Conservation (phyloP, 306 rosid genomes). For the Casuarina glauca region DNA sequence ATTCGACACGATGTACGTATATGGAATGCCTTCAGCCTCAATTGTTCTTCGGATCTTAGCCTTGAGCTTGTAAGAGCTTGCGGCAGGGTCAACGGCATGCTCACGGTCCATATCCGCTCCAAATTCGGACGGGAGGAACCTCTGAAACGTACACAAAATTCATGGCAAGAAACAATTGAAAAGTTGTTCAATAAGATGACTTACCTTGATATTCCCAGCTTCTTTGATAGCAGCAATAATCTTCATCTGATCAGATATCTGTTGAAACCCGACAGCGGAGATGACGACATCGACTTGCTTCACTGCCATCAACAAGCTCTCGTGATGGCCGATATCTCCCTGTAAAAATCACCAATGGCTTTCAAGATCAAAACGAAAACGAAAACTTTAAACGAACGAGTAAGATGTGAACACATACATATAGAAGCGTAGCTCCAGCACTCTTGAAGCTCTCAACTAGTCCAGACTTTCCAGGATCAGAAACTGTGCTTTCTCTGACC, state of each 20-base stretch:
- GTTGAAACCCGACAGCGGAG: constrained; percentile 26
- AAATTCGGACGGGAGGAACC: constrained; percentile 49
- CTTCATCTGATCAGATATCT: constrained; percentile 31
- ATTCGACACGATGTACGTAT: constrained; percentile 15
- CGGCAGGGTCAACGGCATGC: constrained; percentile 27
- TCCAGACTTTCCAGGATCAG: constrained; percentile 38
- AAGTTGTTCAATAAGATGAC: not conserved
- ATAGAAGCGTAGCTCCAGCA: constrained; percentile 28
- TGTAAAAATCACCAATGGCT: not conserved
- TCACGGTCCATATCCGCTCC: constrained; percentile 44
- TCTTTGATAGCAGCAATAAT: constrained; percentile 53
- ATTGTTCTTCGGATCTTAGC: constrained; percentile 24
- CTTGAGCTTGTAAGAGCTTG: not conserved
- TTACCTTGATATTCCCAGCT: constrained; percentile 48
- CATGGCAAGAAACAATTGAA: not conserved
- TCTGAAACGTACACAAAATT: constrained; percentile 15
- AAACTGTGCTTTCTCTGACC: constrained; percentile 29
- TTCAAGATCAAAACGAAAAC: not conserved
- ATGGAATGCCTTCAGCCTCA: constrained; percentile 43
- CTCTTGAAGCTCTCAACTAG: constrained; percentile 32
- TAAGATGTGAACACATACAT: constrained; percentile 8
- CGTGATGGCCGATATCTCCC: constrained; percentile 39
- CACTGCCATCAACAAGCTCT: constrained; percentile 39
- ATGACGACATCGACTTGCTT: constrained; percentile 50
- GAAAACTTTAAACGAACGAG: not conserved